Evolutionary conservation across 306 rosid genomes (phyloP).

Genomic region (Heteromeles arbutifolia): DNA sequence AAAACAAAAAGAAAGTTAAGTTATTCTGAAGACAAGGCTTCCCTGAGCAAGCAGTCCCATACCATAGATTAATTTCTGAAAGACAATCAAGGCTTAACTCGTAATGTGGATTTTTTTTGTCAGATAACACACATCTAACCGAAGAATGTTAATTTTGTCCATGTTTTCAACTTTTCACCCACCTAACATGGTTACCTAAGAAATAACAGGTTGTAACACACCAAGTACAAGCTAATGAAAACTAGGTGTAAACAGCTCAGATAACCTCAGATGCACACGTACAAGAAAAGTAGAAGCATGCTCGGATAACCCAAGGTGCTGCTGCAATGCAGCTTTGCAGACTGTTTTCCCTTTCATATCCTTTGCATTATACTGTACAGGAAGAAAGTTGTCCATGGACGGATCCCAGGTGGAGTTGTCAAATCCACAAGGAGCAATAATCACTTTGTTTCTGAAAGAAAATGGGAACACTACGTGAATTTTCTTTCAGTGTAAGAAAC

Average conservation of each 20-base stretch:
- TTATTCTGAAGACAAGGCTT: background rate
- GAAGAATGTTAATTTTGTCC: background rate
- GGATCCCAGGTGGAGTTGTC: conserved; percentile 80
- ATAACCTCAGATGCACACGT: conserved; percentile 23
- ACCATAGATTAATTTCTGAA: background rate
- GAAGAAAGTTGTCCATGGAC: conserved; percentile 60
- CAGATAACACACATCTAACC: background rate
- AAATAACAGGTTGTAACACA: conserved; percentile 1
- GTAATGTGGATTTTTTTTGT: background rate
- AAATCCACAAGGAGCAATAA: conserved; percentile 59
- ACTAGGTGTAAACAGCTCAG: background rate
- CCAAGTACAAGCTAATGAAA: conserved; percentile 3
- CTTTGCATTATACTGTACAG: conserved; percentile 50
- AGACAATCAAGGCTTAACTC: background rate
- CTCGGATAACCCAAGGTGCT: conserved; percentile 46
- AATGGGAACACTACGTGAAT: background rate
- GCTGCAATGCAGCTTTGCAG: conserved; percentile 65
- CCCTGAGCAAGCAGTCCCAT: background rate
- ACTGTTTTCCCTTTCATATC: conserved; percentile 62
- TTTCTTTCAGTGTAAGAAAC: background rate
- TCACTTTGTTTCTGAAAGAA: conserved; percentile 65
- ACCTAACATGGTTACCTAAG: background rate
- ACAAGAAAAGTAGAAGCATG: conserved; percentile 49
- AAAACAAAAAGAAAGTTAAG: background rate
- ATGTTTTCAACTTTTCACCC: background rate